Base-by-base conservation (phyloP, 1,284 basidiomycete genomes). In the Heterobasidion occidentale region DNA sequence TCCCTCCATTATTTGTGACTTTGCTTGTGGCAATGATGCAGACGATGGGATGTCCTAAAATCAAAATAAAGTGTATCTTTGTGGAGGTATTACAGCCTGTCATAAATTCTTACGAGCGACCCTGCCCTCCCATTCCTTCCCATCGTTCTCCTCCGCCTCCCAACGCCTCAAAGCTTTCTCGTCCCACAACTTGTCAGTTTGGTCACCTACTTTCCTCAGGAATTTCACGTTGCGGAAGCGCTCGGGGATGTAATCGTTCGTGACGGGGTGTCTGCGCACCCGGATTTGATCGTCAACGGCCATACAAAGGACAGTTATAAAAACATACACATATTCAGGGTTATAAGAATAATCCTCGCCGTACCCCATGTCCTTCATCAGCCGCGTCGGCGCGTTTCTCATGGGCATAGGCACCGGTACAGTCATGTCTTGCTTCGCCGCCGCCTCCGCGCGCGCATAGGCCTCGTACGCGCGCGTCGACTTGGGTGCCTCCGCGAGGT, bases 311-410 rank as follows among this genome's bases (percentile, higher is more conserved):
- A 54, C 45, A 9, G 52, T 42, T 17, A 20, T 46, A 59, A n/a
- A 46, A 11, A 72, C 87, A 65, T 71, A 90, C 74, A 71, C 74
- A 67, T 81, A 95, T 19, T 77, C 75, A 0, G 93, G 93, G 67
- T 95, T 90, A 67, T 96, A 96, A 52, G 71, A 70, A 64, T 93
- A 93, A 33, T 78, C 81, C 54, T 81, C 74, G 1, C 82, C 82
- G 64, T 91, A 93, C 6, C 88, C 90, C 0, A 95, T 76, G 17
- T 87, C 78, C 65, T 87, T 86, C 91, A 95, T 92, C 34, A 95
- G 69, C 36, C 66, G 70, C 6, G 93, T 95, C 2, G 93, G 92
- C 1, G 92, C 92, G 67, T 96, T 96, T n/a, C 94, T 79, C 60
- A 95, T 78, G 56, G 83, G 77, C 57, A 92, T 63, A 0, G 94